Base-by-base conservation (phyloP, 1,284 basidiomycete species). In the Apiotrichum montevideense region DNA sequence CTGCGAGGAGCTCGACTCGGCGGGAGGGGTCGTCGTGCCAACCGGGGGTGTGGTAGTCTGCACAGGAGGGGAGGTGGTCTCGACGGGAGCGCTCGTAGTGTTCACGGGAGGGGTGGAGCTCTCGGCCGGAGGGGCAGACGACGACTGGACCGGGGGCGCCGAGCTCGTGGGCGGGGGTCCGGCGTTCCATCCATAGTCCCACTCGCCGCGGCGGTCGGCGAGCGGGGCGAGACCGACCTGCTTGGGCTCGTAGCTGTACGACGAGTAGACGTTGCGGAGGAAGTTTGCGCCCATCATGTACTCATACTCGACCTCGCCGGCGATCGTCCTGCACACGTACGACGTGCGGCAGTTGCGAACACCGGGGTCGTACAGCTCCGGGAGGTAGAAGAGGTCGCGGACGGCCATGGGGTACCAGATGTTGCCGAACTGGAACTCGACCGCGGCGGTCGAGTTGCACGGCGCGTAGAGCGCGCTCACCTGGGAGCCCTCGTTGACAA, bases 231-330 rank as follows among this genome's bases (percentile, higher is more conserved):
- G 78, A 3, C 78, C 79, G 46, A 80, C 73, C 0, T 75, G 70
- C 1, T 76, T 56, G 0, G 79, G 78, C 54, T 74, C 72, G 64
- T 76, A 79, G 53, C 76, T 67, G 69, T 72, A 78, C 14, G 72
- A 69, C 8, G 77, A 73, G 67, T 81, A 80, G 37, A 79, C 79
- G 58, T 79, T 80, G 71, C 89, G 90, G 49, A 98, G 81, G 82
- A 98, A 97, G 0, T 90, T 87, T 69, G 94, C 91, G 15, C 94
- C 94, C 46, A 21, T 21, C 21, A 14, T 29, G 15, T 15, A 49
- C 29, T 29, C 39, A n/a, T 3, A 4, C 35, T 6, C 40, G 32
- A 3, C 1, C 11, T 4, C 8, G 50, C 29, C 6, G 41, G 29
- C 4, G 14, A 3, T 11, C 14, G 29, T 21, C 21, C 21, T 21